phyloP scores from a whole-genome alignment of 345 rosid genomes.

The Dovyalis caffra region DNA sequence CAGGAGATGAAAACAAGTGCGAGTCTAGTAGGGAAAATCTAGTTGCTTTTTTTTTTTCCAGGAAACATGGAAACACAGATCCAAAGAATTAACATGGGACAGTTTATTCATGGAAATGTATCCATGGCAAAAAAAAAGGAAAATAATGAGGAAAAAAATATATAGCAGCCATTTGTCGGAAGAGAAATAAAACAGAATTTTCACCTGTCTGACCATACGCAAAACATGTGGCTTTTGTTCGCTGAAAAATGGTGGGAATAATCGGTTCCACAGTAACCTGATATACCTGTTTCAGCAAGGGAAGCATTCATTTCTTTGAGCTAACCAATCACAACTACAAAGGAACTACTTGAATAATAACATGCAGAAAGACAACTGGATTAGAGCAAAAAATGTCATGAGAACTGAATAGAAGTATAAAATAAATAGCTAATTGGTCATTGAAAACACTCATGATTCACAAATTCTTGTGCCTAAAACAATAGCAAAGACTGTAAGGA shows the following conservation, averaged over 20 bases:
- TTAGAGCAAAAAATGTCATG: not conserved
- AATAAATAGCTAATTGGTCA: not conserved
- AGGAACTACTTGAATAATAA: not conserved
- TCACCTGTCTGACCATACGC: slow-evolving; percentile 99
- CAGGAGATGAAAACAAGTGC: not conserved
- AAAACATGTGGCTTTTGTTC: slow-evolving; percentile 99
- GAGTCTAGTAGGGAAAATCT: not conserved
- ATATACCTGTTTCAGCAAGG: slow-evolving; percentile 60
- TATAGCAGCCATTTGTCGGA: not conserved
- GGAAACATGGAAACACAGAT: not conserved
- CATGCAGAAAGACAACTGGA: not conserved
- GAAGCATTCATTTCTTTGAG: slow-evolving; percentile 17
- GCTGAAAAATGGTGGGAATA: slow-evolving; percentile 84
- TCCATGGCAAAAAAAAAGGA: not conserved
- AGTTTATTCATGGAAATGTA: not conserved
- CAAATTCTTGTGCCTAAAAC: not conserved
- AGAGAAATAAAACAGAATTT: not conserved
- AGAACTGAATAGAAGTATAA: not conserved
- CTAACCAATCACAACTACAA: slow-evolving; percentile 3
- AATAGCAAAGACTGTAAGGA: not conserved
- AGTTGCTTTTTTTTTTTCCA: not conserved
- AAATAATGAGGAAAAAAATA: not conserved
- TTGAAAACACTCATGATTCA: not conserved
- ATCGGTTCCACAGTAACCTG: slow-evolving; percentile 88
- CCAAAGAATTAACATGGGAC: not conserved